phyloP scores from a whole-genome alignment of 306 rosid species.

The Vicia villosa region DNA sequence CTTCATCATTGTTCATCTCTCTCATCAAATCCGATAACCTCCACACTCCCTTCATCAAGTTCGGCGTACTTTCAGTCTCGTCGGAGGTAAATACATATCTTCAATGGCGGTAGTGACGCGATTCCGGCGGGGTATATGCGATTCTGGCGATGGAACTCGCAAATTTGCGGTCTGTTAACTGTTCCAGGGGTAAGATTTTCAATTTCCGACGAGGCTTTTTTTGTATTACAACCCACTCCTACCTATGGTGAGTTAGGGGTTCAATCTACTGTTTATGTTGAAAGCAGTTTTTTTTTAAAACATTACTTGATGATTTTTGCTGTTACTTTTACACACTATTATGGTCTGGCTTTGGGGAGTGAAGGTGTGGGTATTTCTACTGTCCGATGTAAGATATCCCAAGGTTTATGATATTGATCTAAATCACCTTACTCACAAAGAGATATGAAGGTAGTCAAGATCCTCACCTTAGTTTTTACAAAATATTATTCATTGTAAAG shows the following conservation, averaged over 20 bases:
- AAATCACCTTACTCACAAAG: conserved; percentile 82
- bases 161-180: too few species aligned
- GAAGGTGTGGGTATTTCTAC: conserved; percentile 85
- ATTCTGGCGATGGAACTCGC: too few species aligned
- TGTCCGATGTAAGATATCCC: conserved; percentile 66
- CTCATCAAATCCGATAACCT: too few species aligned
- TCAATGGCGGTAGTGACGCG: too few species aligned
- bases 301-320: conserved; percentile 30
- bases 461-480: conserved; percentile 27
- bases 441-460: conserved; percentile 85
- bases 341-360: conserved; percentile 99
- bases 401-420: conserved; percentile 91
- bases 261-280: conserved; percentile 22
- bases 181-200: too few species aligned
- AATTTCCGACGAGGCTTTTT: conserved; percentile 94
- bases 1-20: too few species aligned
- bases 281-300: conserved; percentile 14
- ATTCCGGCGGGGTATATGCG: too few species aligned
- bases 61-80: too few species aligned
- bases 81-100: too few species aligned
- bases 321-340: conserved; percentile 70
- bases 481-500: conserved; percentile 23
- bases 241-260: conserved; percentile 67
- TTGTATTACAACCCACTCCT: conserved; percentile 96
- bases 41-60: too few species aligned